Evolutionary conservation across 257 asterid genomes (phyloP).

Genomic region (Solanum clarkiae): DNA sequence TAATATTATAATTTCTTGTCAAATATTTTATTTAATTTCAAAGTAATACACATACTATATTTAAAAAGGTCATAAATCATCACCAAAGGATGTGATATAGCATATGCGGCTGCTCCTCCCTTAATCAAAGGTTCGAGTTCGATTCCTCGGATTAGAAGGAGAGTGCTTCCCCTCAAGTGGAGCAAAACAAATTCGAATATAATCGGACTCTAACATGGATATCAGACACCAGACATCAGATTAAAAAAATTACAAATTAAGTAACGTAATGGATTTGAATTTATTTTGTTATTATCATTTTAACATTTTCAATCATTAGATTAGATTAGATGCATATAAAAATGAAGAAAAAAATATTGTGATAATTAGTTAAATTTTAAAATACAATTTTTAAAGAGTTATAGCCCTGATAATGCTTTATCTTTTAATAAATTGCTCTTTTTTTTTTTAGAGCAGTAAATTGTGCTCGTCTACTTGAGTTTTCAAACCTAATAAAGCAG

Average conservation of each 20-base stretch:
- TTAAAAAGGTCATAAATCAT: no score
- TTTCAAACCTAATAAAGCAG: not conserved
- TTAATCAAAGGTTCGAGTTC: no score
- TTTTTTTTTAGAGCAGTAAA: not conserved
- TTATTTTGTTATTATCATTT: not conserved
- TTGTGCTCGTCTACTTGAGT: not conserved
- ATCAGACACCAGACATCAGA: fast-evolving
- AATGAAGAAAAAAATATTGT: not conserved
- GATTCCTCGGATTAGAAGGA: no score
- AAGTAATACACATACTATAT: not conserved
- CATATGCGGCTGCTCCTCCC: no score
- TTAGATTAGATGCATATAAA: not conserved
- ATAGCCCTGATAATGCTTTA: no score
- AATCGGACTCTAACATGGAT: no score
- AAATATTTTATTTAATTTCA: not conserved
- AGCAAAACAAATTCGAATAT: no score
- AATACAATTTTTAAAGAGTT: no score
- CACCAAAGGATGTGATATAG: no score
- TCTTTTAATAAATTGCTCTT: not conserved
- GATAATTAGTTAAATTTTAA: not conserved
- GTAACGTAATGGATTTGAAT: not conserved
- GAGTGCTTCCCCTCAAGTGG: no score
- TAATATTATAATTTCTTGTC: not conserved
- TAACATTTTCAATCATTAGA: not conserved
- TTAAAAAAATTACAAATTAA: not conserved